Evolutionary conservation across 495 filamentous ascomycete species (phyloP).

Genomic region (Hypoxylon subgilvum): DNA sequence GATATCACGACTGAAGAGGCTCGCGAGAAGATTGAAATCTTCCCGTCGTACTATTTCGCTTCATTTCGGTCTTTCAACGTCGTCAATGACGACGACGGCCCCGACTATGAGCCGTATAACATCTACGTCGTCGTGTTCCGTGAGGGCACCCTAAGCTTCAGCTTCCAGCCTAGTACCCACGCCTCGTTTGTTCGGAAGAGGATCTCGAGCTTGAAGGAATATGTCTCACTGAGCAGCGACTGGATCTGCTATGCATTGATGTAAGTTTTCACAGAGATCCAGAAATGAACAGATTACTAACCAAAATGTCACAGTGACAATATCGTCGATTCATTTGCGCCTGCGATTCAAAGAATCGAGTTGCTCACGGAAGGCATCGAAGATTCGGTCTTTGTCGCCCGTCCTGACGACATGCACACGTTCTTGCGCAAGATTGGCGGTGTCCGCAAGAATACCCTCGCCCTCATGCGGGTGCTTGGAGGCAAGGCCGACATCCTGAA

Average conservation of each 20-base stretch:
- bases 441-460: slow-evolving; percentile 92
- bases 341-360: slow-evolving; percentile 85
- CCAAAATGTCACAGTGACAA: slow-evolving; percentile 69
- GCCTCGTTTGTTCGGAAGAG: slow-evolving; percentile 86
- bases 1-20: slow-evolving; percentile 94
- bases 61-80: slow-evolving; percentile 90
- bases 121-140: slow-evolving; percentile 97
- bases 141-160: slow-evolving; percentile 92
- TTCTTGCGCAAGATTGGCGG: slow-evolving; percentile 89
- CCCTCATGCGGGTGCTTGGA: slow-evolving; percentile 86
- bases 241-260: slow-evolving; percentile 99
- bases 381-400: slow-evolving; percentile 89
- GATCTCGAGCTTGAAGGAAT: slow-evolving; percentile 91
- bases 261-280: slow-evolving; percentile 55
- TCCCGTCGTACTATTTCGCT: slow-evolving; percentile 96
- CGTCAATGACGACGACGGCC: slow-evolving; percentile 69
- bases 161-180: slow-evolving; percentile 82
- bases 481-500: slow-evolving; percentile 97
- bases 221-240: slow-evolving; percentile 88
- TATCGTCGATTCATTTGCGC: slow-evolving; percentile 94
- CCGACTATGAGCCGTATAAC: slow-evolving; percentile 89
- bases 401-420: slow-evolving; percentile 81
- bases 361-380: slow-evolving; percentile 89
- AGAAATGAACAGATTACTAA: slow-evolving; percentile 32
- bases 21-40: slow-evolving; percentile 97